Evolutionary conservation across 2,329 filamentous ascomycete species (phyloP).

Genomic region (Drechslerella dactyloides): DNA sequence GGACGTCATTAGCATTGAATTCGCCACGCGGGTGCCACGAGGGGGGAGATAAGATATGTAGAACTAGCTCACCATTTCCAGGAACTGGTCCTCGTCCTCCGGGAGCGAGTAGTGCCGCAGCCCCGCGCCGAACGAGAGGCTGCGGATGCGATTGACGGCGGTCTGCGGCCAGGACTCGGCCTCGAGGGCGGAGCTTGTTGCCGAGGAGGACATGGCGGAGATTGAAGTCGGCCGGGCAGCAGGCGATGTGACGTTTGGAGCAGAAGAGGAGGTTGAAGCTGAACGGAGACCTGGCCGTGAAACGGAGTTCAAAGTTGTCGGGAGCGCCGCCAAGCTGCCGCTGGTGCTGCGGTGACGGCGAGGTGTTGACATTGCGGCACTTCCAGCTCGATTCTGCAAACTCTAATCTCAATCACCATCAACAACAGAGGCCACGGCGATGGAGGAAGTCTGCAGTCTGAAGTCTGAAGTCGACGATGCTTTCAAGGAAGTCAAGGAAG

Average conservation of each 20-base stretch:
- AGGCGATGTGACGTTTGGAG: not conserved
- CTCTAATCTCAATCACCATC: not conserved
- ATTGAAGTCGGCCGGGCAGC: slow-evolving; percentile 10
- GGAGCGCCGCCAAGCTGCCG: slow-evolving; percentile 2
- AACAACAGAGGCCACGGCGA: not conserved
- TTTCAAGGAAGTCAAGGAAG: too few species aligned
- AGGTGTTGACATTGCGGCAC: slow-evolving; percentile 2
- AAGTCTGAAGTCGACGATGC: too few species aligned
- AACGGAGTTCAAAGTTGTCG: too few species aligned
- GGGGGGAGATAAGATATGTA: not conserved
- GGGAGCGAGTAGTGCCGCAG: slow-evolving; percentile 47
- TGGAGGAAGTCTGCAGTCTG: too few species aligned
- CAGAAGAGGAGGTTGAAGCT: slow-evolving; percentile 12
- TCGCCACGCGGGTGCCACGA: too few species aligned
- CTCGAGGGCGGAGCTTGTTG: slow-evolving; percentile 34
- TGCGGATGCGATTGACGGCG: slow-evolving; percentile 49
- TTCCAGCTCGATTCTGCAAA: not conserved
- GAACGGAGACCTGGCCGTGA: not conserved
- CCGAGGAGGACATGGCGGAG: slow-evolving; percentile 13
- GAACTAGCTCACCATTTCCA: slow-evolving; percentile 32
- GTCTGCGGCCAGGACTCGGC: slow-evolving; percentile 39
- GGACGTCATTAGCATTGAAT: slow-evolving; percentile 22
- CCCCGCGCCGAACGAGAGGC: slow-evolving; percentile 38
- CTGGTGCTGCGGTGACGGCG: slow-evolving; percentile 1
- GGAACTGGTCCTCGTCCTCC: slow-evolving; percentile 46